Conservation (phyloP, 2,329 filamentous ascomycete genomes). For the Cytospora mali region DNA sequence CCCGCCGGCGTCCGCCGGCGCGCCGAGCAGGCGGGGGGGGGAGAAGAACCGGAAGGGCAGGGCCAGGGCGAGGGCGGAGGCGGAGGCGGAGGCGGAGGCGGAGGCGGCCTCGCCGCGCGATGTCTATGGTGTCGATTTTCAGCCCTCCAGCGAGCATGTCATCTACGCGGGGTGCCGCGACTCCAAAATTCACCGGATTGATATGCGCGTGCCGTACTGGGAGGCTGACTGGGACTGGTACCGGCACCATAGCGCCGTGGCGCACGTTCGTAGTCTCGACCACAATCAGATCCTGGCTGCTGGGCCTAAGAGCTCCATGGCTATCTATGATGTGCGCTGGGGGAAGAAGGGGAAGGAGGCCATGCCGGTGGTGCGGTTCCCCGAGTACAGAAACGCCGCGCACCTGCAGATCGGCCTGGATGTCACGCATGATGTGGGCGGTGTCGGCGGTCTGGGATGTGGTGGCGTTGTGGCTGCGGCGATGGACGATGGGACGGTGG, state of each 20-base stretch:
- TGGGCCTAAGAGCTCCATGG: slow-evolving; percentile 52
- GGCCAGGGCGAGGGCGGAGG: too few species aligned
- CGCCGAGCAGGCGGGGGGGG: too few species aligned
- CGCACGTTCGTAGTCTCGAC: slow-evolving; percentile 54
- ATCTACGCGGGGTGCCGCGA: slow-evolving; percentile 55
- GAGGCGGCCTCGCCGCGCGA: slow-evolving; percentile 34
- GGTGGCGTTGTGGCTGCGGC: slow-evolving; percentile 52
- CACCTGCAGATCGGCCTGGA: slow-evolving; percentile 56
- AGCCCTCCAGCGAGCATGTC: slow-evolving; percentile 45
- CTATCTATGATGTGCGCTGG: slow-evolving; percentile 58
- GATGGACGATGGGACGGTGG: slow-evolving; percentile 52
- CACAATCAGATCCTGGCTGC: slow-evolving; percentile 55
- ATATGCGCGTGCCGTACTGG: slow-evolving; percentile 43
- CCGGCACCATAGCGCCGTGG: slow-evolving; percentile 45
- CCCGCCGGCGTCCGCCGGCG: not conserved
- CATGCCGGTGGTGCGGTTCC: slow-evolving; percentile 54
- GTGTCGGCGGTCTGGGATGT: slow-evolving; percentile 36
- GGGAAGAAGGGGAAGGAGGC: too few species aligned
- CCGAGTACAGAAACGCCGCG: slow-evolving; percentile 52
- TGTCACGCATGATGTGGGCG: slow-evolving; percentile 47
- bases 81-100: too few species aligned
- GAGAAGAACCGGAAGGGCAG: too few species aligned
- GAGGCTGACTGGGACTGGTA: slow-evolving; percentile 33
- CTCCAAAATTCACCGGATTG: slow-evolving; percentile 49
- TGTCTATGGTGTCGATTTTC: slow-evolving; percentile 54